These are phyloP conservation scores for Aspergillus arachidicola DNA, from an alignment of 2,329 filamentous ascomycete genomes.

Conservation along the genomic window DNA sequence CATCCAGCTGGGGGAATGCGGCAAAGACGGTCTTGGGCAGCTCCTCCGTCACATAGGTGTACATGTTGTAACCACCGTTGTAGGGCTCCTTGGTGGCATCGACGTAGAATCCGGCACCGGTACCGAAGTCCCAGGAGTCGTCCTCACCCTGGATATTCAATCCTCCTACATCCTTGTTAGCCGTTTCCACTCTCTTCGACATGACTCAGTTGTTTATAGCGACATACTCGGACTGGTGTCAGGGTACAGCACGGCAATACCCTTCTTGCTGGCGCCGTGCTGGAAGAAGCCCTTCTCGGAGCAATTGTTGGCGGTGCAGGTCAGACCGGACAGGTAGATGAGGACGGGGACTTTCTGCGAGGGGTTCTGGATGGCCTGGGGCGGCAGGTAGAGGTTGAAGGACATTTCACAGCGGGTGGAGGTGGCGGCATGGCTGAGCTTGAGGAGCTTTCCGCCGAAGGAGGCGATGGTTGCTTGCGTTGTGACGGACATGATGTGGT, in stretches of 20 bases:
- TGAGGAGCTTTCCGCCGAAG: conserved; percentile 92
- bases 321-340: conserved; percentile 91
- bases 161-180: conserved; percentile 57
- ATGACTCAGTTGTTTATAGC: not conserved
- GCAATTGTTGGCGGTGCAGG: conserved; percentile 85
- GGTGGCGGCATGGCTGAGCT: conserved; percentile 82
- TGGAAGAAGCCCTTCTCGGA: conserved; percentile 88
- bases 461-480: conserved; percentile 86
- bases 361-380: conserved; percentile 58
- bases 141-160: conserved; percentile 80
- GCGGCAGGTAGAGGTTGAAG: conserved; percentile 88
- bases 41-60: conserved; percentile 86
- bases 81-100: conserved; percentile 79
- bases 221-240: conserved; percentile 84
- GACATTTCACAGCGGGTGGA: conserved; percentile 85
- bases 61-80: conserved; percentile 84
- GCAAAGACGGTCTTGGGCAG: conserved; percentile 76
- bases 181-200: not conserved
- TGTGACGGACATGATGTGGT: conserved; percentile 72
- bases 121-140: conserved; percentile 88
- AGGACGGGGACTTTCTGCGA: conserved; percentile 76
- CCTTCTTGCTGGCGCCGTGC: conserved; percentile 73
- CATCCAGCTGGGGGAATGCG: conserved; percentile 73
- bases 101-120: conserved; percentile 91
- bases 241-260: conserved; percentile 91